Evolutionary conservation across 768 basidiomycete genomes (phyloP), one percentile per base, ranked within the genome.

Genomic region (Vararia minispora): DNA sequence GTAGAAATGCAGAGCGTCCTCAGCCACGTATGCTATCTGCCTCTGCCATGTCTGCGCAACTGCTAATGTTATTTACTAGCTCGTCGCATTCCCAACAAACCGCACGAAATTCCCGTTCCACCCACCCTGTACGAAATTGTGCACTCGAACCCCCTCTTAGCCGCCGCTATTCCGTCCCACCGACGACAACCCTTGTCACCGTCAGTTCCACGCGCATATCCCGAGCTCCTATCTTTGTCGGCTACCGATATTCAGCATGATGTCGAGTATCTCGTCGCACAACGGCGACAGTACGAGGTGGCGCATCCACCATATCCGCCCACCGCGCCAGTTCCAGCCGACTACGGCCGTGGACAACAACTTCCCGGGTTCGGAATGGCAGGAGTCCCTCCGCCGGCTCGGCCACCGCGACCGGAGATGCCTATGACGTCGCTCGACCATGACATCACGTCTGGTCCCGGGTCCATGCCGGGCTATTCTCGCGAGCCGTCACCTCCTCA

Each of bases 1-100:
- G 88, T 44, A 69, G 90, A 46, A 71, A 72, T 1, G 54, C 78
- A 10, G 91, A 91, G 48, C 64, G 79, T n/a, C 80, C 84, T 8
- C 76, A 72, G 33, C 76, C 80, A 37, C 58, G 90, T 89, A 50
- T 33, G 73, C 63, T 26, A 4, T 30, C 9, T 17, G 22, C 8
- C n/a, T n/a, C n/a, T n/a, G n/a, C n/a, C n/a, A n/a, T 11, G 6
- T 23, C 28, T 30, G 8, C 10, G 3, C 1, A 5, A 33, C 9
- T 27, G 25, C n/a, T 6, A 13, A 40, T 29, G 34, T 48, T 1
- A 24, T 26, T 41, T 22, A 42, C 6, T 24, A 76, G 83, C 66
- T 13, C 78, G 79, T 14, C 70, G 72, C 23, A 68, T 87, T 34
- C 85, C 83, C 0, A 57, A 58, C 14, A 61, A 65, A 13, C 71